These are phyloP conservation scores for Boletus huronensis DNA, from an alignment of 768 basidiomycete genomes.

Conservation along the genomic window DNA sequence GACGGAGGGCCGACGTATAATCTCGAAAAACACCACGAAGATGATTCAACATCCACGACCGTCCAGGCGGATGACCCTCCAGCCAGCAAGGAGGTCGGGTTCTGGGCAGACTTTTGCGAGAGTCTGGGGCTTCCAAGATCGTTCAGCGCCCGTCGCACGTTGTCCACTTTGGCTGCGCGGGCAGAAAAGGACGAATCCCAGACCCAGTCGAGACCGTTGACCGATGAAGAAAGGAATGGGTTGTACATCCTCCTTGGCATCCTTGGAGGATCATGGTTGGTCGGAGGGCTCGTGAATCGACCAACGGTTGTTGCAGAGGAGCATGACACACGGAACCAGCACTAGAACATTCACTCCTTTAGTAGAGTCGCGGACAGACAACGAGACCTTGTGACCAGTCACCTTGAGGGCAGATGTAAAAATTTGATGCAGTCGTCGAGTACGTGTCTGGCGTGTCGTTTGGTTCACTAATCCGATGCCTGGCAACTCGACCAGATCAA, in stretches of 20 bases:
- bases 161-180: conserved; percentile 11
- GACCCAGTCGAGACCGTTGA: conserved; percentile 33
- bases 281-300: conserved; percentile 35
- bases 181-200: conserved; percentile 15
- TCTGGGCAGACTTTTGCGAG: conserved; percentile 37
- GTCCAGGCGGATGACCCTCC: conserved; percentile 12
- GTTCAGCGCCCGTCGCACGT: conserved; percentile 21
- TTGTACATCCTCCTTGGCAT: conserved; percentile 48
- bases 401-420: not conserved
- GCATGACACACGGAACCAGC: conserved; percentile 2
- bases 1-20: conserved; percentile 47
- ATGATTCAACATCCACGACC: not conserved
- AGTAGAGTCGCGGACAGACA: conserved; percentile 2
- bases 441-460: not conserved
- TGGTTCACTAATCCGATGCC: not conserved
- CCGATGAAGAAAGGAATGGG: conserved; percentile 45
- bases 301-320: conserved; percentile 7
- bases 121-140: conserved; percentile 36
- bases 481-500: not conserved
- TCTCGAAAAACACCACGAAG: conserved; percentile 28
- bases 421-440: not conserved
- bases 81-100: conserved; percentile 12
- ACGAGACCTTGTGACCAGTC: not conserved
- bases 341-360: conserved; percentile 12
- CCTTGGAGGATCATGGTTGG: conserved; percentile 45